Evolutionary conservation across 208 protist species (phyloP), one percentile per base, ranked within the genome.

Genomic region (Wallacemonas collosoma): DNA sequence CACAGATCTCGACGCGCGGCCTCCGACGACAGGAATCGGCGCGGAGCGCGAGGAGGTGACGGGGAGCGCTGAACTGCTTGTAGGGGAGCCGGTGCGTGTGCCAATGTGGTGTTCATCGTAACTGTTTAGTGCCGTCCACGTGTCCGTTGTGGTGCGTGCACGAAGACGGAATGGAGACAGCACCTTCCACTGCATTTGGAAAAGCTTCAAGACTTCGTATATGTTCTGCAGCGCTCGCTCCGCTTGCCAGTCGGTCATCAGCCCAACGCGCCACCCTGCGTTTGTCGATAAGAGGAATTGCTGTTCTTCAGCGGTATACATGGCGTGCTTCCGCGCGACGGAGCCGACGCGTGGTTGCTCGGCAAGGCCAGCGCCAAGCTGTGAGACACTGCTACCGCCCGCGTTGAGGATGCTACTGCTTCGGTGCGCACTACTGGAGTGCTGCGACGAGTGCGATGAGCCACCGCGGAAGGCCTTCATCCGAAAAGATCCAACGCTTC

Each of bases 121-220:
- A 15, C 14, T 45, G 54, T 60, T 50, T 36, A 95, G 63, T 15
- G 79, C 73, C 15, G 38, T 51, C 87, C 88, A 95, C 55, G 91
- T 90, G 14, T 55, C 68, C 6, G 63, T 48, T 2, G 89, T 94
- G 43, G 88, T 89, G 51, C 91, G 85, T 12, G 76, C 76, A 17
- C 85, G 55, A 12, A 96, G 76, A 41, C 81, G 79, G 67, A 96
- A 96, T 26, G 88, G 89, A 17, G 87, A 77, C 45, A 88, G 54
- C 8, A 92, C 80, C 79, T 95, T 95, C 91, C 93, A 97, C 79
- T 95, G 80, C 89, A 97, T 93, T 14, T 77, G 56, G 56, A 85
- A 85, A 38, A 58, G 67, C 53, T 68, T 82, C 43, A 97, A 77
- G 0, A 86, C 86, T 35, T 60, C 39, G 71, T 97, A 97, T n/a